Evolutionary conservation across 352 stramenopile species (phyloP).

Genomic region (Phytophthora melonis): DNA sequence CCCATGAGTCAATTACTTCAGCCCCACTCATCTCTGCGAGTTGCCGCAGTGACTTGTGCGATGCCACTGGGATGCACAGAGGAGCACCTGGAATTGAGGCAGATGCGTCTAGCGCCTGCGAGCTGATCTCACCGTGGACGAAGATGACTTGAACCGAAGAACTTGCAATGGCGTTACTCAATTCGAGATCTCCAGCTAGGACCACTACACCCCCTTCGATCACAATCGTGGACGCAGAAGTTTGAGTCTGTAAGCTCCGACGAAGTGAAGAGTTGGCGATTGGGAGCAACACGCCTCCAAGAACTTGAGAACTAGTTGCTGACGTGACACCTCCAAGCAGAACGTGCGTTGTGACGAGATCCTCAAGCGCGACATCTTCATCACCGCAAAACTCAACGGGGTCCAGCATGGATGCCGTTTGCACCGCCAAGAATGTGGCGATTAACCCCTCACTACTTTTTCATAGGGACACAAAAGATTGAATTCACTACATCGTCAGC

Average conservation of each 20-base stretch:
- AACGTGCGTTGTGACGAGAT: conserved; percentile 31
- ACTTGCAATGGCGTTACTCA: neutral
- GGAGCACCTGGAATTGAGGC: conserved; percentile 7
- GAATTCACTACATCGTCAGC: no score
- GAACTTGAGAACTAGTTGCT: conserved; percentile 13
- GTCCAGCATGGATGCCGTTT: conserved; percentile 15
- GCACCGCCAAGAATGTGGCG: conserved; percentile 22
- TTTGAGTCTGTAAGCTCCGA: neutral
- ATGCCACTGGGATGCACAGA: conserved; percentile 35
- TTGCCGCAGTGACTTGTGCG: conserved; percentile 17
- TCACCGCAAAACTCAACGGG: conserved; percentile 25
- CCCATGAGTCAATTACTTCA: conserved; percentile 36
- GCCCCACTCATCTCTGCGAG: conserved; percentile 40
- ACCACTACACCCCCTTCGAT: conserved; percentile 20
- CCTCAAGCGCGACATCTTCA: conserved; percentile 1
- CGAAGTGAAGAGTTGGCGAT: conserved; percentile 8
- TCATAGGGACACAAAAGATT: neutral
- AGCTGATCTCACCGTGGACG: conserved; percentile 28
- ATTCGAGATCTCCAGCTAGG: conserved; percentile 28
- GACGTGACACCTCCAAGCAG: conserved; percentile 36
- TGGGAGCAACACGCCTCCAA: conserved; percentile 28
- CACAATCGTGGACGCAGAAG: neutral
- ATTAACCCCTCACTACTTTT: conserved; percentile 2
- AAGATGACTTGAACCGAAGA: conserved; percentile 25
- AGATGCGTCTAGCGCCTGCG: conserved; percentile 19